Evolutionary conservation across 352 stramenopile genomes (phyloP).

Genomic region (Lagenidium giganteum): DNA sequence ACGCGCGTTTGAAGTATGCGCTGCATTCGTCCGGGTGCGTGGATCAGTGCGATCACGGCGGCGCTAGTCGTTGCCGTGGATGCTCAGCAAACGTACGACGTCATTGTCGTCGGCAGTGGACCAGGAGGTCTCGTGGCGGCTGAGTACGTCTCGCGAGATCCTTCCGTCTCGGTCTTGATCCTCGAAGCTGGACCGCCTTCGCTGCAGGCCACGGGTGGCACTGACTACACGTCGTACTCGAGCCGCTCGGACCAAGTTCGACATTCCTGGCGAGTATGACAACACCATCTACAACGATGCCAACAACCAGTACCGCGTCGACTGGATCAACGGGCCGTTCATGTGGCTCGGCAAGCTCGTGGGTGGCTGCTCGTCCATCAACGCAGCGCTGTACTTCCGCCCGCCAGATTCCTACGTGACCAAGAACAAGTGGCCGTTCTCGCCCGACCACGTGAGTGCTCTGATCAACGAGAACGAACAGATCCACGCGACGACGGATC

Average conservation of each 20-base stretch:
- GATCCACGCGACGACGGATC: conserved; percentile 35
- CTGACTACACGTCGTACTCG: conserved; percentile 27
- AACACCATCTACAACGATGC: conserved; percentile 30
- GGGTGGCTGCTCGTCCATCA: conserved; percentile 78
- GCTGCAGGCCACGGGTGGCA: conserved; percentile 36
- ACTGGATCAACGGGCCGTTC: conserved; percentile 41
- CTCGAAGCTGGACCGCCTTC: conserved; percentile 48
- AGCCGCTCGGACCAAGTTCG: conserved; percentile 61
- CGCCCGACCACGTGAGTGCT: conserved; percentile 47
- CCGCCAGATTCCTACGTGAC: conserved; percentile 41
- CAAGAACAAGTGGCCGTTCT: conserved; percentile 41
- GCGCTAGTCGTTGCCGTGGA: too few species aligned
- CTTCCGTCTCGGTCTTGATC: conserved; percentile 44
- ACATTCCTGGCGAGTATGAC: conserved; percentile 65
- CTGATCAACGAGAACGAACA: conserved; percentile 53
- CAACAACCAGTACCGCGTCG: conserved; percentile 40
- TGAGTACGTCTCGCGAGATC: conserved; percentile 48
- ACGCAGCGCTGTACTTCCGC: conserved; percentile 81
- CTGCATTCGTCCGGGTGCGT: too few species aligned
- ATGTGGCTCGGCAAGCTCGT: conserved; percentile 77
- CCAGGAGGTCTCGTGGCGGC: conserved; percentile 52
- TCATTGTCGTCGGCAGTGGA: conserved; percentile 48
- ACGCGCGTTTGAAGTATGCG: too few species aligned
- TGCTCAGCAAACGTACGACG: conserved; percentile 52
- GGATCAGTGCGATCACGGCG: too few species aligned